phyloP scores from a whole-genome alignment of 2,329 filamentous ascomycete genomes.

The Diaporthe citrichinensis region DNA sequence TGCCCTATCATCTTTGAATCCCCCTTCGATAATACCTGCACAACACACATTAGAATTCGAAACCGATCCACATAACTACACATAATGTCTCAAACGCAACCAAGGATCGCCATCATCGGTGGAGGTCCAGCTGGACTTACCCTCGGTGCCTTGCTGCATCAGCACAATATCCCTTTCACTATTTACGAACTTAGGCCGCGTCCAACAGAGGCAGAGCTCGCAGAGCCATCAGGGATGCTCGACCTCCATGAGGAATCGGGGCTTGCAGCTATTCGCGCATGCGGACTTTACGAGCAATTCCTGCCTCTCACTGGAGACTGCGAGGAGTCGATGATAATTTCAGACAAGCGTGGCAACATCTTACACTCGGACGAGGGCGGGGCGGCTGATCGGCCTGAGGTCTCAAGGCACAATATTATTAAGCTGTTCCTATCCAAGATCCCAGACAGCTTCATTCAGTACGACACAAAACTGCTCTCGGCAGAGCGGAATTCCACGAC shows the following conservation, averaged over 20 bases:
- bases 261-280: conserved; percentile 59
- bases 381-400: conserved; percentile 52
- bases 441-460: conserved; percentile 53
- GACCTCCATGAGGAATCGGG: conserved; percentile 64
- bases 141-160: conserved; percentile 61
- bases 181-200: conserved; percentile 53
- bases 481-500: conserved; percentile 15
- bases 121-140: conserved; percentile 63
- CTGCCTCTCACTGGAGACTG: conserved; percentile 57
- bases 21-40: neutral
- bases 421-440: conserved; percentile 52
- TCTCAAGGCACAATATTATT: conserved; percentile 53
- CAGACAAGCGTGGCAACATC: conserved; percentile 49
- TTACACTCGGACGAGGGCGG: conserved; percentile 45
- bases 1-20: neutral
- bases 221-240: conserved; percentile 57
- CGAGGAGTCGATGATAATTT: conserved; percentile 55
- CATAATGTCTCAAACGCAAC: conserved; percentile 10
- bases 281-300: conserved; percentile 61
- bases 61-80: neutral
- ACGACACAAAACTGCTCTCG: conserved; percentile 53
- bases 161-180: conserved; percentile 51
- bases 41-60: neutral
- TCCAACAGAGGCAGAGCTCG: conserved; percentile 47
- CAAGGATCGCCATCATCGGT: conserved; percentile 60